A percentile compares a stretch with the other conserved stretches of the same genome.
These are phyloP conservation scores for Anastatica hierochuntica DNA, from an alignment of 345 rosid genomes.

Conservation along the genomic window DNA sequence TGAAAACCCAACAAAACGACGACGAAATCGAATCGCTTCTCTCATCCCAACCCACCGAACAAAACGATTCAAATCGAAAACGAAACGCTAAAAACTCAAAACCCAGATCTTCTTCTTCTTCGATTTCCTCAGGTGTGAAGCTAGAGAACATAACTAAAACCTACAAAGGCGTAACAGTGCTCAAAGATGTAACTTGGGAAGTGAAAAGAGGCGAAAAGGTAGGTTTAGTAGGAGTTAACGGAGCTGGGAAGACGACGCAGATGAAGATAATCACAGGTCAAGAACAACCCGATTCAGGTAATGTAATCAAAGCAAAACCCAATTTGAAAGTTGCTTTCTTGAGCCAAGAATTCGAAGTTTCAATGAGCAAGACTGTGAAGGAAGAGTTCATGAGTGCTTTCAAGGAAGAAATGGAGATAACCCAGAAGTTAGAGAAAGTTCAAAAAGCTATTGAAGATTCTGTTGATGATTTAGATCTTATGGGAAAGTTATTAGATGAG, in stretches of 20 bases:
- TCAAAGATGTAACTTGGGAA: slow-evolving; percentile 81
- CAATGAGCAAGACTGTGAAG: slow-evolving; percentile 69
- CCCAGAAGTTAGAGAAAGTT: slow-evolving; percentile 59
- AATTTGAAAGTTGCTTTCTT: slow-evolving; percentile 69
- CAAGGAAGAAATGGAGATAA: slow-evolving; percentile 77
- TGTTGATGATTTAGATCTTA: slow-evolving; percentile 77
- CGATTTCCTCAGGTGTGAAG: slow-evolving; percentile 79
- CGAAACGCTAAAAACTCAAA: slow-evolving; percentile 31
- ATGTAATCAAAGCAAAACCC: slow-evolving; percentile 62
- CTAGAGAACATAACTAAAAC: slow-evolving; percentile 72
- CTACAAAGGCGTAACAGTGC: slow-evolving; percentile 73
- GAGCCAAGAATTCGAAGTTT: slow-evolving; percentile 93
- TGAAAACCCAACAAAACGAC: slow-evolving; percentile 36
- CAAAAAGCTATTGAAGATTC: slow-evolving; percentile 74
- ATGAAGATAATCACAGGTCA: slow-evolving; percentile 74
- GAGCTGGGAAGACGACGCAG: slow-evolving; percentile 97
- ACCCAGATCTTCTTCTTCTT: slow-evolving; percentile 58
- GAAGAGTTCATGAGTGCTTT: slow-evolving; percentile 92
- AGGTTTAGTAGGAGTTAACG: slow-evolving; percentile 85
- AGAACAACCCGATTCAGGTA: slow-evolving; percentile 87
- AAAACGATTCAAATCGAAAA: slow-evolving; percentile 28
- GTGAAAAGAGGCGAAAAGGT: slow-evolving; percentile 89
- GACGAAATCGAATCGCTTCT: slow-evolving; percentile 73
- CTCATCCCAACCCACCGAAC: slow-evolving; percentile 24
- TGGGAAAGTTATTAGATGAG: slow-evolving; percentile 95